These are phyloP conservation scores for Scleromitrula shiraiana DNA, from an alignment of 2,329 filamentous ascomycete species.

Conservation along the genomic window DNA sequence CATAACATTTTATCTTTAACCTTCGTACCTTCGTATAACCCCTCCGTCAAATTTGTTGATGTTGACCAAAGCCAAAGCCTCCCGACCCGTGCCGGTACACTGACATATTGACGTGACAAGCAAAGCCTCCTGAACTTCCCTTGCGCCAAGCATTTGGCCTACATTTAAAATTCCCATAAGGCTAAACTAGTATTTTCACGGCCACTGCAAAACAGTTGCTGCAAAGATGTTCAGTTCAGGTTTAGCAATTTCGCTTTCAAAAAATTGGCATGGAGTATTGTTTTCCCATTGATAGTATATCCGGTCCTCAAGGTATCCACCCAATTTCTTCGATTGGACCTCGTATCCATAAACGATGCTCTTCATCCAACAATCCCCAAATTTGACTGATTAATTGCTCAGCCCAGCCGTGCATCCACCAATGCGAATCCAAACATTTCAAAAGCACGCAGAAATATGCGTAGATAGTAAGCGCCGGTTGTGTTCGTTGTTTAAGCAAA, in stretches of 20 bases:
- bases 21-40: background rate
- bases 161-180: too few relatives aligned
- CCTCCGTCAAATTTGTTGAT: background rate
- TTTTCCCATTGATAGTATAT: too few relatives aligned
- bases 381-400: conserved; percentile 29
- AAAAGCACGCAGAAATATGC: conserved; percentile 32
- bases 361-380: conserved; percentile 31
- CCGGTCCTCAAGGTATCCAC: conserved; percentile 19
- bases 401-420: conserved; percentile 34
- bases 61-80: too few relatives aligned
- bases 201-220: too few relatives aligned
- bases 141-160: too few relatives aligned
- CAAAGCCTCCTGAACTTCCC: too few relatives aligned
- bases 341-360: conserved; percentile 33
- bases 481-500: conserved; percentile 29
- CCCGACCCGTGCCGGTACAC: too few relatives aligned
- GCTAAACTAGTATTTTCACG: too few relatives aligned
- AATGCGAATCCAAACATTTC: conserved; percentile 28
- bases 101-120: too few relatives aligned
- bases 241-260: too few relatives aligned
- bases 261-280: too few relatives aligned
- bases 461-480: conserved; percentile 31
- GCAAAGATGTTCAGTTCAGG: background rate
- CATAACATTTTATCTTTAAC: background rate
- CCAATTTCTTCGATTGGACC: conserved; percentile 29